These are phyloP conservation scores for Pezizomycotina sp. DNA, from an alignment of 2,329 filamentous ascomycete genomes.

Conservation along the genomic window DNA sequence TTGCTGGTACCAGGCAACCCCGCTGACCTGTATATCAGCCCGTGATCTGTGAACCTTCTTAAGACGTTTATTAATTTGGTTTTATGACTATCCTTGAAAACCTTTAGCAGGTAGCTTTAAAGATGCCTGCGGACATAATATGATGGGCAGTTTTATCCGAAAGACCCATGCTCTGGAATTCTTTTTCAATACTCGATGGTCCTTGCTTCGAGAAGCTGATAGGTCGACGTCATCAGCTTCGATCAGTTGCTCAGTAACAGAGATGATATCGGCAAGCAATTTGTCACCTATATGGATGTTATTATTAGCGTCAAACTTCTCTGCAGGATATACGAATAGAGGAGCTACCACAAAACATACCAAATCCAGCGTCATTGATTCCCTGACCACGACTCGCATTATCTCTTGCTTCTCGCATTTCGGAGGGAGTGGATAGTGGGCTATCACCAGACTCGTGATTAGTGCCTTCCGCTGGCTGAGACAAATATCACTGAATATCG, in stretches of 20 bases:
- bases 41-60: no score
- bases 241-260: constrained; percentile 46
- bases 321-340: background rate
- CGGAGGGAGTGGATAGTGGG: constrained; percentile 49
- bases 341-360: constrained; percentile 27
- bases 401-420: constrained; percentile 47
- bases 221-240: constrained; percentile 38
- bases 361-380: constrained; percentile 52
- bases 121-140: no score
- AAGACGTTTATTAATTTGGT: no score
- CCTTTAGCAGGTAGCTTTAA: no score
- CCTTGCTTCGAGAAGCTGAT: constrained; percentile 31
- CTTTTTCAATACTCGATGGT: constrained; percentile 30
- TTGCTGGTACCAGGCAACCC: no score
- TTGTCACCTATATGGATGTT: no score
- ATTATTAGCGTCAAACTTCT: constrained; percentile 3
- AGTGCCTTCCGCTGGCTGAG: background rate
- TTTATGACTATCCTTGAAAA: no score
- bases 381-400: constrained; percentile 48
- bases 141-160: no score
- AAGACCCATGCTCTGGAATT: no score
- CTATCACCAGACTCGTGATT: background rate
- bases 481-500: background rate
- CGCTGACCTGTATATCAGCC: no score
- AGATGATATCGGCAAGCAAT: constrained; percentile 43